Conservation (phyloP, 1,284 basidiomycete genomes). For the Mycosarcoma mackinlayi region DNA sequence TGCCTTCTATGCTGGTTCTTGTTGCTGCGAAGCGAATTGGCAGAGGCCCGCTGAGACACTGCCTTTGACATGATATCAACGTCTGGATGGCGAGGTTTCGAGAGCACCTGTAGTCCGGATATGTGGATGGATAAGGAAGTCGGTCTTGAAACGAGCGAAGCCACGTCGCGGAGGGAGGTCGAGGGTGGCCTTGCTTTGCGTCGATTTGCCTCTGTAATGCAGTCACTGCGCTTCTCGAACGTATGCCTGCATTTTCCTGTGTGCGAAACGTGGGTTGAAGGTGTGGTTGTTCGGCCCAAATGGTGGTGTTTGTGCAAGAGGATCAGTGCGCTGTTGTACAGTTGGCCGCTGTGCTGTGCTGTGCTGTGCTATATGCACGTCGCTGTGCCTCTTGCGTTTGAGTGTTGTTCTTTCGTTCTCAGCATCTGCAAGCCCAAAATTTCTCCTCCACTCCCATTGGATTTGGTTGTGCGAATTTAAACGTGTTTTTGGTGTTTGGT, state of each 20-base stretch:
- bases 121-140: not conserved
- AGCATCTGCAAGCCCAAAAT: not conserved
- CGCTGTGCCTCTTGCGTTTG: not conserved
- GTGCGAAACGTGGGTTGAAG: not conserved
- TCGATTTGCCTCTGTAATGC: not conserved
- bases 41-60: slow-evolving; percentile 43
- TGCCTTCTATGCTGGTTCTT: slow-evolving; percentile 27
- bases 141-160: not conserved
- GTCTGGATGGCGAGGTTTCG: too few species aligned
- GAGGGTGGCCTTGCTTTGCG: not conserved
- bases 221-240: not conserved
- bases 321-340: slow-evolving; percentile 2
- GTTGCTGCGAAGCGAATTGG: slow-evolving; percentile 29
- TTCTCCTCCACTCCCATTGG: slow-evolving; percentile 6
- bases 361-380: slow-evolving; percentile 1
- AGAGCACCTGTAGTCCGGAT: too few species aligned
- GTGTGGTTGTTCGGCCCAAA: not conserved
- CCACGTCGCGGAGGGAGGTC: not conserved
- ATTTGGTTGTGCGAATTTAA: too few species aligned
- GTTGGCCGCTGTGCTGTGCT: not conserved
- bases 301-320: slow-evolving; percentile 1
- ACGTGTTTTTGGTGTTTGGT: too few species aligned
- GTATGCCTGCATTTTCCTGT: not conserved
- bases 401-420: slow-evolving; percentile 1
- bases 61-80: slow-evolving; percentile 28